These are phyloP conservation scores for Fusarium secorum DNA, from an alignment of 2,329 filamentous ascomycete species.

Conservation along the genomic window DNA sequence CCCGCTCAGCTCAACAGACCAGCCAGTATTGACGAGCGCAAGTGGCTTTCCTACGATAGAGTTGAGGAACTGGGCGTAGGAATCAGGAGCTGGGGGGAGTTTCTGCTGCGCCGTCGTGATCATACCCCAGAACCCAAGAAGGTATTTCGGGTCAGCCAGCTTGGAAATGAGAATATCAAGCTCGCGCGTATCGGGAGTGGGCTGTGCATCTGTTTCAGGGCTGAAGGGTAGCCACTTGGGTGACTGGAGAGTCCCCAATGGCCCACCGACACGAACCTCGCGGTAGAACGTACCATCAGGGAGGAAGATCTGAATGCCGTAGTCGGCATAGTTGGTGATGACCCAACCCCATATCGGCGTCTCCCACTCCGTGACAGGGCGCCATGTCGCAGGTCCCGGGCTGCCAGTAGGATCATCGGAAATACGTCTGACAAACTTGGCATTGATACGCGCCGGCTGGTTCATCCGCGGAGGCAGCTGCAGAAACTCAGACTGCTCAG, in stretches of 20 bases:
- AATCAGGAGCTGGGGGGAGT: constrained; percentile 42
- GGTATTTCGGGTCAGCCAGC: constrained; percentile 39
- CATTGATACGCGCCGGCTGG: constrained; percentile 49
- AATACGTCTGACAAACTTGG: constrained; percentile 42
- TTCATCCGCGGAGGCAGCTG: constrained; percentile 55
- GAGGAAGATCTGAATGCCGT: constrained; percentile 53
- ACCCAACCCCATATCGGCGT: constrained; percentile 54
- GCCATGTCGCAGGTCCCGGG: neutral
- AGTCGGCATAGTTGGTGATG: constrained; percentile 52
- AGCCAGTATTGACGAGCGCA: constrained; percentile 52
- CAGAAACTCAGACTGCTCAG: constrained; percentile 45
- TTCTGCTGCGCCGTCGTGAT: constrained; percentile 43
- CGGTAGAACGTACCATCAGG: constrained; percentile 53
- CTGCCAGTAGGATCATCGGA: neutral
- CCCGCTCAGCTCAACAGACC: constrained; percentile 45
- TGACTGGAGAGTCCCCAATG: constrained; percentile 18
- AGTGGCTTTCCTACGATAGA: constrained; percentile 52
- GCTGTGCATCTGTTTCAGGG: neutral
- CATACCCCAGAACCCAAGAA: constrained; percentile 48
- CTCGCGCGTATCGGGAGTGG: constrained; percentile 30
- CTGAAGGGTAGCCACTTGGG: constrained; percentile 50
- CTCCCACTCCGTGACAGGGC: constrained; percentile 46
- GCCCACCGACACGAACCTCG: constrained; percentile 50
- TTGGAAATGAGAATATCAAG: constrained; percentile 43
- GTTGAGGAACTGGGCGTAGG: constrained; percentile 48